phyloP scores from a whole-genome alignment of 2,329 filamentous ascomycete genomes.

The Botrytis sinoallii region DNA sequence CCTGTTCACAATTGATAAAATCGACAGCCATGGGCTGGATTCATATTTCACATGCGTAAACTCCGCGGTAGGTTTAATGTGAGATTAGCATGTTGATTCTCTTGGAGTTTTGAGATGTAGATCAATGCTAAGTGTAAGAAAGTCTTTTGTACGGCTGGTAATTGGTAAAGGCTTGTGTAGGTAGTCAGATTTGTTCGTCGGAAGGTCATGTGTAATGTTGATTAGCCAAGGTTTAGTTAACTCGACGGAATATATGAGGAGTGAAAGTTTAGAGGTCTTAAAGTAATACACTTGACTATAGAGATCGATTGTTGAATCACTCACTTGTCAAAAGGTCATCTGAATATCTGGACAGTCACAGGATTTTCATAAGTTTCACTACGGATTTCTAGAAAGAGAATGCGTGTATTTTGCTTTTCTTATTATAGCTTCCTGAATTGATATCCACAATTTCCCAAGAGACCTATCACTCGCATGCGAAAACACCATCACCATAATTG shows the following conservation, averaged over 20 bases:
- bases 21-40: rapidly evolving
- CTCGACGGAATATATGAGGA: no score
- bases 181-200: not conserved
- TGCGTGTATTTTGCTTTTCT: not conserved
- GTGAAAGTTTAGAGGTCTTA: rapidly evolving
- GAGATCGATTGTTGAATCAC: not conserved
- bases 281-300: not conserved
- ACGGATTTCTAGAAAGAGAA: no score
- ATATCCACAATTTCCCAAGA: not conserved
- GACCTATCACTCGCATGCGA: not conserved
- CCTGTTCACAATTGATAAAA: no score
- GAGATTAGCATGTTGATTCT: not conserved
- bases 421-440: not conserved
- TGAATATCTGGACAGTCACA: rapidly evolving
- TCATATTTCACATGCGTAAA: not conserved
- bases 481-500: not conserved
- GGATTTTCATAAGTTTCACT: not conserved
- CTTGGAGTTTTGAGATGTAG: not conserved
- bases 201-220: rapidly evolving
- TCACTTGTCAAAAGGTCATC: not conserved
- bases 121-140: not conserved
- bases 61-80: not conserved
- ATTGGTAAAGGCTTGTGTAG: no score
- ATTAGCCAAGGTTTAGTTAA: no score
- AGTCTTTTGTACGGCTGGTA: not conserved